Conservation (phyloP, 1,139 yeast genomes). For the Saccharomyces hybrid region DNA sequence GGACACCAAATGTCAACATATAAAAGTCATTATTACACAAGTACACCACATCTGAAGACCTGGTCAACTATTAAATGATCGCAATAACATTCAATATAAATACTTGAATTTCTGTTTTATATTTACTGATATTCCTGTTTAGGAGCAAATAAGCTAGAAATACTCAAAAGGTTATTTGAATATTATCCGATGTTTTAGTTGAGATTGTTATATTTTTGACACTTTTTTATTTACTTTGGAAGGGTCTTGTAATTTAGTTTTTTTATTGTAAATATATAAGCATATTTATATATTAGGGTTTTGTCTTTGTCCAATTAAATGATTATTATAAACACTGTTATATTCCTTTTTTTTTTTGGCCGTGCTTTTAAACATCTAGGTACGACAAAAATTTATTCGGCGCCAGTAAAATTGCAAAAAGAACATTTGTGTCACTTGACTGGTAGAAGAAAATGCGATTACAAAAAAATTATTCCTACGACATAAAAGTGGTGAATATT, state of each 20-base stretch:
- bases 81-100: not conserved
- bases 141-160: too few species aligned
- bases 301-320: not conserved
- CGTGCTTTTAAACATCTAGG: too few species aligned
- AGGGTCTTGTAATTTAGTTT: not conserved
- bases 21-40: conserved; percentile 47
- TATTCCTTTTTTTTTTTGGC: not conserved
- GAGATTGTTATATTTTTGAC: not conserved
- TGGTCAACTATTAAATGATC: conserved; percentile 57
- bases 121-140: conserved; percentile 5
- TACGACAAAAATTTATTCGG: too few species aligned
- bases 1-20: conserved; percentile 48
- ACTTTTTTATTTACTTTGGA: not conserved
- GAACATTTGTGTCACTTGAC: too few species aligned
- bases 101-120: not conserved
- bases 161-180: not conserved
- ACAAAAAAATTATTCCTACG: too few species aligned
- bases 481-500: too few species aligned
- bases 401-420: too few species aligned
- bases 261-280: not conserved
- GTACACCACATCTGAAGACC: conserved; percentile 46
- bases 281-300: not conserved
- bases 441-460: too few species aligned
- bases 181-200: not conserved
- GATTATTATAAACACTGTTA: not conserved